A percentile compares a stretch with the other conserved stretches of the same genome.
Conservation (phyloP, 2,329 filamentous ascomycete genomes). For the Golovinomyces cichoracearum region DNA sequence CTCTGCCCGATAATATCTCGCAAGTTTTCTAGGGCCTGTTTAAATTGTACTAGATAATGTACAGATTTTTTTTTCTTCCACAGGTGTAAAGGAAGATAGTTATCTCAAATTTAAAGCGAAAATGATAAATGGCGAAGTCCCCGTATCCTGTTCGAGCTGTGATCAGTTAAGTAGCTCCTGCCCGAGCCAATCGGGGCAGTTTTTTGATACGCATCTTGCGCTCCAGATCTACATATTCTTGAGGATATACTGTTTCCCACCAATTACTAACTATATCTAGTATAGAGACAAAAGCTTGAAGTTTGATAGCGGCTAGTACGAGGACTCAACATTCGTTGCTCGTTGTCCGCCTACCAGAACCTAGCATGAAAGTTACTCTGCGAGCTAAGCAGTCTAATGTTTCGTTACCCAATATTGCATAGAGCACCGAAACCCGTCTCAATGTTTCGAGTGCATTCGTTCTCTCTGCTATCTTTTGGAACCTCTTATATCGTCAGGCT, state of each 20-base stretch:
- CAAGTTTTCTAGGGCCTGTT: neutral
- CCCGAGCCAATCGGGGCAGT: neutral
- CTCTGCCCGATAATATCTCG: neutral
- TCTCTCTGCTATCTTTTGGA: too few relatives aligned
- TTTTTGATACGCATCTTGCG: neutral
- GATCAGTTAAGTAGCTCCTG: neutral
- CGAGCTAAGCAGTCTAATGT: too few relatives aligned
- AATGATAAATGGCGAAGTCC: neutral
- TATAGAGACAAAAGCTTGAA: too few relatives aligned
- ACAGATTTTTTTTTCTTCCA: neutral
- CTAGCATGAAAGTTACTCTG: too few relatives aligned
- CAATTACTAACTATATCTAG: neutral
- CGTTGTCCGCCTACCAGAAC: too few relatives aligned
- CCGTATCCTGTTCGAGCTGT: neutral
- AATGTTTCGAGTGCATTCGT: too few relatives aligned
- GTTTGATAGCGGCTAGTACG: too few relatives aligned
- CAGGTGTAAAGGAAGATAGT: neutral
- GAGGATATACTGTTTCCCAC: neutral
- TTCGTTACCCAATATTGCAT: too few relatives aligned
- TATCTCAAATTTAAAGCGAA: neutral
- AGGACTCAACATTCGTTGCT: too few relatives aligned
- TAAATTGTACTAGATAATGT: neutral
- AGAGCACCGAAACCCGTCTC: too few relatives aligned
- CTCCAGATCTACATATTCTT: neutral
- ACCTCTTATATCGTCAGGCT: too few relatives aligned